phyloP scores from a whole-genome alignment of 257 asterid genomes.

The Gentiana dahurica region DNA sequence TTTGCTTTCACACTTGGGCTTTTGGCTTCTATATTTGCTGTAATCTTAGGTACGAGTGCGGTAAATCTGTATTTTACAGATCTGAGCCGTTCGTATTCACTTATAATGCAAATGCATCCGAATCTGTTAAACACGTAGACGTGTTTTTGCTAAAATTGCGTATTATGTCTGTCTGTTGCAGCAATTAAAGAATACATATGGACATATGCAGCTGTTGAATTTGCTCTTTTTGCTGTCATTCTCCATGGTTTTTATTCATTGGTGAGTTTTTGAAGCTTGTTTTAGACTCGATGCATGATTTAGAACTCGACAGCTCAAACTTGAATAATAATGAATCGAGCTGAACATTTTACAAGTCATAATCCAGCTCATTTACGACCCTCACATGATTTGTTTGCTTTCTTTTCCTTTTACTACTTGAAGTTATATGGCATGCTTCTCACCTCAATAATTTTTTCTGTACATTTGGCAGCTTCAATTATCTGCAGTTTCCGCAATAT shows the following conservation, averaged over 20 bases:
- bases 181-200: constrained; percentile 67
- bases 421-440: no score
- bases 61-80: neutral
- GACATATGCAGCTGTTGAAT: constrained; percentile 83
- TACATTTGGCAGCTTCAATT: constrained; percentile 41
- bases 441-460: no score
- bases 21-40: constrained; percentile 54
- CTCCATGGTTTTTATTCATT: constrained; percentile 52
- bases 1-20: constrained; percentile 71
- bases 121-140: neutral
- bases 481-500: constrained; percentile 49
- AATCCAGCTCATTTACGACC: no score
- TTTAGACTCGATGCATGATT: no score
- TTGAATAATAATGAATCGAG: no score
- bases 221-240: constrained; percentile 50
- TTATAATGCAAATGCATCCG: no score
- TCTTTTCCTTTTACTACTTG: no score
- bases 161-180: constrained; percentile 27
- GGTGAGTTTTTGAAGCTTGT: constrained; percentile 29
- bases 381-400: no score
- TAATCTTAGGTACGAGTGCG: constrained; percentile 43
- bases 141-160: constrained; percentile 5
- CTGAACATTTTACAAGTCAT: no score
- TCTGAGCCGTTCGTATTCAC: no score
- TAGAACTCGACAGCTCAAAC: no score